Conservation (phyloP, 192 early-diverging fungal genomes). For the Rhizophagus prolifer region DNA sequence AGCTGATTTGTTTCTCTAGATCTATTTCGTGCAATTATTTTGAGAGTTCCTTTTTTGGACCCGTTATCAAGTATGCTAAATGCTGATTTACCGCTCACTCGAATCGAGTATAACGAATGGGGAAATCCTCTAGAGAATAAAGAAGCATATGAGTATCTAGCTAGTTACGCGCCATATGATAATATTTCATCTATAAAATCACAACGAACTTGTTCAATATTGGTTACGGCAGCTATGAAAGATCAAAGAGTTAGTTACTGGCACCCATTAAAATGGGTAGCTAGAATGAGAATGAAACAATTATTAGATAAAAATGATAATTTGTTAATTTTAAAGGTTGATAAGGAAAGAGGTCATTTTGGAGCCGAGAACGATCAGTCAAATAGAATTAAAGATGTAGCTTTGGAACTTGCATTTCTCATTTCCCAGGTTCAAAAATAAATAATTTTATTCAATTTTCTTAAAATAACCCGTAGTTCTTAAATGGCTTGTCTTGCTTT, state of each 20-base stretch:
- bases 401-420: slow-evolving; percentile 54
- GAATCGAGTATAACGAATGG: slow-evolving; percentile 76
- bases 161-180: slow-evolving; percentile 70
- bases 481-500: background rate
- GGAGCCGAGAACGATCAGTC: slow-evolving; percentile 50
- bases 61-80: slow-evolving; percentile 84
- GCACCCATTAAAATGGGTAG: slow-evolving; percentile 88
- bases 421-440: slow-evolving; percentile 45
- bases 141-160: slow-evolving; percentile 56
- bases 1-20: slow-evolving; percentile 43
- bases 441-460: background rate
- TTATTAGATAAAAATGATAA: slow-evolving; percentile 30
- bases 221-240: slow-evolving; percentile 73
- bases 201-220: slow-evolving; percentile 47
- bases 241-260: slow-evolving; percentile 81
- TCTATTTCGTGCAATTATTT: slow-evolving; percentile 71
- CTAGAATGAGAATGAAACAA: slow-evolving; percentile 53
- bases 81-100: slow-evolving; percentile 67
- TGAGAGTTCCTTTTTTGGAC: slow-evolving; percentile 84
- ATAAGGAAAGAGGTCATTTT: slow-evolving; percentile 55
- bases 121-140: slow-evolving; percentile 61
- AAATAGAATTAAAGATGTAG: slow-evolving; percentile 47
- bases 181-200: slow-evolving; percentile 41
- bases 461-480: background rate
- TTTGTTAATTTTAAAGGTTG: slow-evolving; percentile 43